These are phyloP conservation scores for Phytopythium montanum DNA, from an alignment of 352 stramenopile species.

Conservation along the genomic window DNA sequence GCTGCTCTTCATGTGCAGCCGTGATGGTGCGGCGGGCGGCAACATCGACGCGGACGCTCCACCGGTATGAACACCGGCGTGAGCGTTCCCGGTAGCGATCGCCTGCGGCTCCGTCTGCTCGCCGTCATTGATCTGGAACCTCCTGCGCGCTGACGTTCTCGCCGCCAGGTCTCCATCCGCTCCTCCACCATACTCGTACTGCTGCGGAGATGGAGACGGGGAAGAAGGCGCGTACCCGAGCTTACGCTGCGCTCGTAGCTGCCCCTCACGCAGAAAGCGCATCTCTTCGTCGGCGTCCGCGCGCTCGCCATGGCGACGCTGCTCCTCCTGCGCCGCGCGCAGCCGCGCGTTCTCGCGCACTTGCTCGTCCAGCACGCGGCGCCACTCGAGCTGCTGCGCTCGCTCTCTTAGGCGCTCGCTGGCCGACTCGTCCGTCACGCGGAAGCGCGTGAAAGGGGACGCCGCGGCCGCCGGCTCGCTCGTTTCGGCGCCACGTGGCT, in stretches of 20 bases:
- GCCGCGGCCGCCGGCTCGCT: conserved; percentile 22
- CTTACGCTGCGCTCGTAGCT: conserved; percentile 58
- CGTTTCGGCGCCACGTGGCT: conserved; percentile 25
- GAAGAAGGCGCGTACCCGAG: conserved; percentile 20
- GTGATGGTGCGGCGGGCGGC: conserved; percentile 20
- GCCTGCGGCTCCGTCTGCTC: conserved; percentile 5
- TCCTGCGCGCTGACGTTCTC: conserved; percentile 9
- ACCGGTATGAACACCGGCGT: neutral
- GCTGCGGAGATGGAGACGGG: conserved; percentile 14
- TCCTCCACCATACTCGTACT: neutral
- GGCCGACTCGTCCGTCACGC: conserved; percentile 48
- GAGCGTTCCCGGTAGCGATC: conserved; percentile 11
- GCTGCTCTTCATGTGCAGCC: conserved; percentile 12
- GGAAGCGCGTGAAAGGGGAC: conserved; percentile 42
- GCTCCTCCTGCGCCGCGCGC: conserved; percentile 36
- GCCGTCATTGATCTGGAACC: conserved; percentile 14
- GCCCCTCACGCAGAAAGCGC: conserved; percentile 45
- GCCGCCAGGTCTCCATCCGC: conserved; percentile 11
- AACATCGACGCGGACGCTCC: conserved; percentile 10
- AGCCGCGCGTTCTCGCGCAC: conserved; percentile 65
- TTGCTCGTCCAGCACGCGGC: conserved; percentile 62
- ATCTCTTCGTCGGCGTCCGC: conserved; percentile 48
- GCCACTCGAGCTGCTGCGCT: conserved; percentile 71
- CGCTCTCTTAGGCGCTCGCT: conserved; percentile 56
- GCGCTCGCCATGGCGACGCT: conserved; percentile 30